A percentile compares a stretch with the other conserved stretches of the same genome.
phyloP scores from a whole-genome alignment of 2,329 filamentous ascomycete species.

The Pseudocercospora vitis region DNA sequence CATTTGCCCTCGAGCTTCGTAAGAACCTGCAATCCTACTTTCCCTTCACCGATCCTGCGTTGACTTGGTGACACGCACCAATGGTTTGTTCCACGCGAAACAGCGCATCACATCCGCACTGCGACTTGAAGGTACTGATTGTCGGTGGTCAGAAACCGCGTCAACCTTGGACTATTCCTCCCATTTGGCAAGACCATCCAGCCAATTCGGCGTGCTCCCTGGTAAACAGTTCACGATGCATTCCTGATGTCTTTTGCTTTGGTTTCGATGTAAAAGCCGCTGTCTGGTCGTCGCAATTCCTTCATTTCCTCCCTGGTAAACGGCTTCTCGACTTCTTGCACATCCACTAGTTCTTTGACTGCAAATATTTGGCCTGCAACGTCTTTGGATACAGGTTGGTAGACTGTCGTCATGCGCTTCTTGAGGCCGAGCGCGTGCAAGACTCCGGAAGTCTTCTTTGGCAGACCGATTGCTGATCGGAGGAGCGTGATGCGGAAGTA shows the following conservation, averaged over 20 bases:
- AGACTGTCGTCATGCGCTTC: constrained; percentile 82
- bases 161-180: too few relatives aligned
- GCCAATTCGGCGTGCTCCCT: too few relatives aligned
- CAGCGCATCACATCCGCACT: too few relatives aligned
- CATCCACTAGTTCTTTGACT: constrained; percentile 87
- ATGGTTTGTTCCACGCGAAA: too few relatives aligned
- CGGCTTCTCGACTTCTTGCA: constrained; percentile 70
- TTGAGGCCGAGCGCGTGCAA: constrained; percentile 82
- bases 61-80: too few relatives aligned
- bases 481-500: constrained; percentile 91
- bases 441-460: constrained; percentile 71
- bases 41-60: too few relatives aligned
- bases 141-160: too few relatives aligned
- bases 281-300: constrained; percentile 69
- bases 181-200: too few relatives aligned
- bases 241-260: constrained; percentile 30
- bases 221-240: constrained; percentile 10
- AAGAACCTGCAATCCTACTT: too few relatives aligned
- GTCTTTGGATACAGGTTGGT: constrained; percentile 78
- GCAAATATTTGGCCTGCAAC: constrained; percentile 89
- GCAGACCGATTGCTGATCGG: constrained; percentile 85
- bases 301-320: constrained; percentile 69
- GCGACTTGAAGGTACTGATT: too few relatives aligned
- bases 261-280: constrained; percentile 78
- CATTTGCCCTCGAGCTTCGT: too few relatives aligned